phyloP scores from a whole-genome alignment of 371 early-diverging fungal genomes.

The Chytridium lagenaria region DNA sequence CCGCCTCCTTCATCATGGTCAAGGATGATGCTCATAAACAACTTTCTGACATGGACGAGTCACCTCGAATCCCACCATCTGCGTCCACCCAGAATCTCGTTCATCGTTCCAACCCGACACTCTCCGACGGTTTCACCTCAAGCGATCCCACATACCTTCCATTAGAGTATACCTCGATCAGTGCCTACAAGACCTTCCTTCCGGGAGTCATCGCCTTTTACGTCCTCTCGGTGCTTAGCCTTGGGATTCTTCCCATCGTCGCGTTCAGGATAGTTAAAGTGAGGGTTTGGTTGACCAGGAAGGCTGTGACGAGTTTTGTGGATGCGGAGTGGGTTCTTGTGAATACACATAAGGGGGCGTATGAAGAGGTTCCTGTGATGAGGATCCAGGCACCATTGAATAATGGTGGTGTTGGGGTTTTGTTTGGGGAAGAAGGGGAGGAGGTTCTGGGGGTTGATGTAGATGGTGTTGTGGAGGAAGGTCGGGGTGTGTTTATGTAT shows the following conservation, averaged over 20 bases:
- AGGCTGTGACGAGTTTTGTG: constrained; percentile 22
- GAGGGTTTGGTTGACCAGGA: constrained; percentile 22
- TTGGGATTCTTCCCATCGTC: constrained; percentile 35
- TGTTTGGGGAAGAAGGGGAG: neutral
- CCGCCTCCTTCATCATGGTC: too few relatives aligned
- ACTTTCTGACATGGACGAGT: too few relatives aligned
- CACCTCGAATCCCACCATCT: too few relatives aligned
- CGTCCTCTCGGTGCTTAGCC: constrained; percentile 19
- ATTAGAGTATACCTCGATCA: constrained; percentile 42
- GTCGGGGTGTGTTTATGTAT: constrained; percentile 21
- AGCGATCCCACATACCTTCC: constrained; percentile 25
- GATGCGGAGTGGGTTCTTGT: constrained; percentile 42
- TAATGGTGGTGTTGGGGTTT: neutral
- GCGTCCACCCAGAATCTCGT: neutral
- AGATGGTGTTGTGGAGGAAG: neutral
- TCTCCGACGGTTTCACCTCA: neutral
- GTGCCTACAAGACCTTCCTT: constrained; percentile 23
- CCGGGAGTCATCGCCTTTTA: constrained; percentile 18
- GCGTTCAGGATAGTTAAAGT: constrained; percentile 24
- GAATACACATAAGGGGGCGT: constrained; percentile 24
- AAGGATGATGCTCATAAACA: too few relatives aligned
- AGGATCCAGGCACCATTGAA: neutral
- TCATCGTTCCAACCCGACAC: neutral
- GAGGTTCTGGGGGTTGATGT: neutral
- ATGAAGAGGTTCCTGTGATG: constrained; percentile 27